Base-by-base conservation (phyloP, 441 rosid genomes). In the Bruguiera hainesii region DNA sequence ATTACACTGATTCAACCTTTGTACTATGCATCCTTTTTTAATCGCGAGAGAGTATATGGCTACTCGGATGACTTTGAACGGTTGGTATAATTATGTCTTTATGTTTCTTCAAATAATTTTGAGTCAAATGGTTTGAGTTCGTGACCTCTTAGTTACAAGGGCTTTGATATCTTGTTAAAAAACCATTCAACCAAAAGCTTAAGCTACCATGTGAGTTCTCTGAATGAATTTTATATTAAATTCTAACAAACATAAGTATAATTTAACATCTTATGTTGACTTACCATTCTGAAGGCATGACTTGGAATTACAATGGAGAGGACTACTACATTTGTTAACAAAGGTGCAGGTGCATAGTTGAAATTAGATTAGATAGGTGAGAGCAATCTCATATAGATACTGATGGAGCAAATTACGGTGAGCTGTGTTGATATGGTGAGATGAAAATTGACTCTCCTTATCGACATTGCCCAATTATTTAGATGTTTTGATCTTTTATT, bases 41-140 rank as follows among this genome's bases (percentile, higher is more conserved):
- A 59, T 75, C 87, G 93, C 46, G 96, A 87, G 60, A 80, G 72
- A 75, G 76, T 86, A 30, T 84, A 87, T 75, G 97, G 89, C 67
- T 89, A 87, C 74, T 74, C 85, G 4, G 97, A 91, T 69, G 93
- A 91, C 87, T 79, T 91, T 78, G 97, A 91, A 69, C 79, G 93
- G 95, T 90, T 33, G 75, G 89, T 75, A 46, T 26, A 33, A 46
- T 55, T 19, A 63, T 65, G 33, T 66, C 62, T 56, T 23, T 0
- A 26, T 57, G 19, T 25, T 70, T 69, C 61, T 31, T n/a, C 30
- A 59, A 50, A 55, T 68, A 0, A 35, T 37, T 42, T 42, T 13
- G 9, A 13, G 18, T 11, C 3, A 5, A 2, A 37, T 10, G 46
- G 46, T 37, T 9, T 37, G 46, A 37, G 46, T 37, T 10, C 4